Conservation (phyloP, 140 eudicot species). For the Anethum foeniculum region DNA sequence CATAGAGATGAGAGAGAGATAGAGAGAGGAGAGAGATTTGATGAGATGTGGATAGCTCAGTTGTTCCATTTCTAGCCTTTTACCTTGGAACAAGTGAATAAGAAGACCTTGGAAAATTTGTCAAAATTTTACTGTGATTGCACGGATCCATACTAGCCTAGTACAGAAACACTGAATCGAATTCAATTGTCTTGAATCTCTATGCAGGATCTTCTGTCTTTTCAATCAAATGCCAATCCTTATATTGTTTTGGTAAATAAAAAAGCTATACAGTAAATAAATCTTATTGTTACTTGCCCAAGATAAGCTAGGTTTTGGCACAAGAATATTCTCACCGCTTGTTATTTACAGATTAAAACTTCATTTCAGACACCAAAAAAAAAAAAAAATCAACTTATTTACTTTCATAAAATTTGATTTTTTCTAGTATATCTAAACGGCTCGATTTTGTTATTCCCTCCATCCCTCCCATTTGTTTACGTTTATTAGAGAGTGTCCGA, state of each 20-base stretch:
- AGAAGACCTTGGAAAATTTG: background rate
- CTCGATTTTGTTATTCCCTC: too few species aligned
- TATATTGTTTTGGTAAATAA: background rate
- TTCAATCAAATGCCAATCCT: conserved; percentile 4
- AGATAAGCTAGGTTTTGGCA: background rate
- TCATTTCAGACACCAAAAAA: background rate
- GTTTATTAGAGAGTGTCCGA: too few species aligned
- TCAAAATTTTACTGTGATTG: conserved; percentile 8
- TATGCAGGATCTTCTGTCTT: background rate
- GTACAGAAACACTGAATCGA: conserved; percentile 5
- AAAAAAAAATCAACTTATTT: background rate
- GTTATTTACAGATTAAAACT: background rate
- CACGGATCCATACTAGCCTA: conserved; percentile 1
- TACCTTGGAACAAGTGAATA: conserved; percentile 4
- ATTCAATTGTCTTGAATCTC: background rate
- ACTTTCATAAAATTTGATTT: background rate
- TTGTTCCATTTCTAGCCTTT: conserved; percentile 9
- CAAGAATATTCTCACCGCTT: background rate
- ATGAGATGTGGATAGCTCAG: background rate
- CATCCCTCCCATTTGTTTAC: too few species aligned
- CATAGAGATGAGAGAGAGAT: background rate
- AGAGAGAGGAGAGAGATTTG: background rate
- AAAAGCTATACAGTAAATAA: background rate
- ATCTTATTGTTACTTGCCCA: background rate
- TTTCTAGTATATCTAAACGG: background rate